Percentiles rank a stretch among this genome's conserved stretches.
These are phyloP conservation scores for Stipa capillata DNA, from an alignment of 176 grass and related monocot species.

Conservation along the genomic window DNA sequence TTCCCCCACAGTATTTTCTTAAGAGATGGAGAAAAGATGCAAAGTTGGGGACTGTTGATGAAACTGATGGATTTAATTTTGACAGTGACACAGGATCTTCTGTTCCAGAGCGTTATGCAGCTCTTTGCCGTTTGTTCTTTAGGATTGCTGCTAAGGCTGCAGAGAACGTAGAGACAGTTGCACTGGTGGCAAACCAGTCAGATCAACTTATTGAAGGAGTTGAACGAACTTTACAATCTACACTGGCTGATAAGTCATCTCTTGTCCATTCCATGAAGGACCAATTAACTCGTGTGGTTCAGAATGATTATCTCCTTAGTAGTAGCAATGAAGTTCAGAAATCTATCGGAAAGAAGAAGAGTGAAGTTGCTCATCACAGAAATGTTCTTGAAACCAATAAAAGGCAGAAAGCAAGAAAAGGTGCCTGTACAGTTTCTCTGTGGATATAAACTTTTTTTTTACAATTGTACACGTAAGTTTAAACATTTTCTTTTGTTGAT, in stretches of 20 bases:
- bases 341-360: conserved; percentile 49
- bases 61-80: conserved; percentile 36
- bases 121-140: conserved; percentile 62
- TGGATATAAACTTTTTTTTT: not conserved
- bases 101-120: conserved; percentile 46
- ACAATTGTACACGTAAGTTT: not conserved
- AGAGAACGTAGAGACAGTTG: conserved; percentile 57
- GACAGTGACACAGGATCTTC: conserved; percentile 30
- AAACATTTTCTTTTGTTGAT: not conserved
- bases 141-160: conserved; percentile 82
- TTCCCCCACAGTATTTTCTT: conserved; percentile 60
- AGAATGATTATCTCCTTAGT: conserved; percentile 37
- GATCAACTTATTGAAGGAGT: conserved; percentile 69
- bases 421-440: conserved; percentile 20
- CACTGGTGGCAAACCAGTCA: conserved; percentile 54
- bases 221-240: conserved; percentile 49
- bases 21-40: conserved; percentile 88
- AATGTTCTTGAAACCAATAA: conserved; percentile 51
- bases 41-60: conserved; percentile 31
- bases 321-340: conserved; percentile 38
- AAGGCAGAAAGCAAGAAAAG: conserved; percentile 66
- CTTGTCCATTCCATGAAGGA: conserved; percentile 32
- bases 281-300: conserved; percentile 33
- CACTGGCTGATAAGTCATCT: conserved; percentile 40
- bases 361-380: conserved; percentile 32